These are phyloP conservation scores for Microcyclospora pomicola DNA, from an alignment of 2,329 filamentous ascomycete species.

Conservation along the genomic window DNA sequence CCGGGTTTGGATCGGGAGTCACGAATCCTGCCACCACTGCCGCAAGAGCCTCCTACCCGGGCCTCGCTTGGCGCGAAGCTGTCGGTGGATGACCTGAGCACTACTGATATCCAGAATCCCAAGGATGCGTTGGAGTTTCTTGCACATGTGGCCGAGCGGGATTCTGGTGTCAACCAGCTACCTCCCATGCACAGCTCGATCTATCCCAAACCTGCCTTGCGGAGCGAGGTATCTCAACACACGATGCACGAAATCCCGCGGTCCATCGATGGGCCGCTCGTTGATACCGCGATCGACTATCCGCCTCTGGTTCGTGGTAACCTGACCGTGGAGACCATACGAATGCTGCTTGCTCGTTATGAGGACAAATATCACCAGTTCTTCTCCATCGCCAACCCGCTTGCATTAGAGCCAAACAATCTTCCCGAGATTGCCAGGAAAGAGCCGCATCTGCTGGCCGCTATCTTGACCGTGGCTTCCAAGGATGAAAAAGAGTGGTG, in stretches of 20 bases:
- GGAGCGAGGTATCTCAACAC: constrained; percentile 9
- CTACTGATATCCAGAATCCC: constrained; percentile 21
- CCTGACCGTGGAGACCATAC: constrained; percentile 17
- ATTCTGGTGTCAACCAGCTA: constrained; percentile 15
- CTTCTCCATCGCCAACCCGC: constrained; percentile 20
- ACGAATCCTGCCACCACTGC: constrained; percentile 15
- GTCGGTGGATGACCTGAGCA: constrained; percentile 21
- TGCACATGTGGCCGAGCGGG: constrained; percentile 20
- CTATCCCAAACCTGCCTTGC: constrained; percentile 17
- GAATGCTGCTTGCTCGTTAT: constrained; percentile 16
- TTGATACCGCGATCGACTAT: constrained; percentile 14
- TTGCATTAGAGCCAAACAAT: constrained; percentile 16
- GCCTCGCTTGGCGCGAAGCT: constrained; percentile 10
- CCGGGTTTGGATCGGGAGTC: constrained; percentile 11
- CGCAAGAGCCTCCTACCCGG: constrained; percentile 9
- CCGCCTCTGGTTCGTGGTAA: constrained; percentile 17
- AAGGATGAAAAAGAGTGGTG: constrained; percentile 22
- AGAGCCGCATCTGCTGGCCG: constrained; percentile 20
- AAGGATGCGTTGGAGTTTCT: constrained; percentile 22
- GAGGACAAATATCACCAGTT: constrained; percentile 22
- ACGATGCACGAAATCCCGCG: constrained; percentile 4
- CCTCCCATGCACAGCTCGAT: constrained; percentile 17
- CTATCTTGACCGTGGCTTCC: constrained; percentile 21
- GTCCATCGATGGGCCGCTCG: constrained; percentile 1
- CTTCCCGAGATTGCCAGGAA: constrained; percentile 15